Base-by-base conservation (phyloP, 2,329 filamentous ascomycete genomes). In the Phyllachora maydis region DNA sequence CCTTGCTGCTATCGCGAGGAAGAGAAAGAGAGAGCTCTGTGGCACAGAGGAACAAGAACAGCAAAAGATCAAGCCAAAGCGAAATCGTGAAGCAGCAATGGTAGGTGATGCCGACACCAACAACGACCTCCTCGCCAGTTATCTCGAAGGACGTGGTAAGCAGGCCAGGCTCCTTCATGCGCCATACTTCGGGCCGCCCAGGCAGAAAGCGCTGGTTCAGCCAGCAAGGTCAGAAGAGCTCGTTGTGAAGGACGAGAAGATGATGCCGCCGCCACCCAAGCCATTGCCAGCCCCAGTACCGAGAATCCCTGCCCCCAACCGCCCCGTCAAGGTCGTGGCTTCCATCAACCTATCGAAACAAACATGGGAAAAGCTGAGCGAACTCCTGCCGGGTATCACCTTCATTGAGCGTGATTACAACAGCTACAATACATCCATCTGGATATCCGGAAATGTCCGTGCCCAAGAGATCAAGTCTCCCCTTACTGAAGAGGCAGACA, bases 401-500 rank as follows among this genome's bases (percentile, higher is more conserved):
- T 27, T 41, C 13, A 31, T 46, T 14, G 33, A 37, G 17, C 36
- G 45, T 3, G 33, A 45, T 24, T 39, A 41, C 29, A 23, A 28
- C 16, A 33, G 27, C 4, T 30, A 38, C 26, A 33, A 35, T 18
- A 31, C 32, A 2, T 27, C 26, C 5, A 21, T 22, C 13, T 39
- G 32, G 37, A 11, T 23, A 6, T 31, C 32, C 6, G 36, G 36
- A n/a, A 33, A 31, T 1, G 28, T 35, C 18, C 21, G 21, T 4
- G 27, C 26, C 4, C 28, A 30, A 3, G 31, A 30, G 13, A 16
- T 46, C 3, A 28, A 35, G 4, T 55, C 51, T 0, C 32, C 46
- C 0, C 41, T 60, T 2, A 45, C 47, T 1, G 46, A 52, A 5
- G 74, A 81, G 40, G 72, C 77, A 3, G 82, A 92, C 35, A 45